Base-by-base conservation (phyloP, 2,329 filamentous ascomycete genomes). In the Colletotrichum spaethianum region DNA sequence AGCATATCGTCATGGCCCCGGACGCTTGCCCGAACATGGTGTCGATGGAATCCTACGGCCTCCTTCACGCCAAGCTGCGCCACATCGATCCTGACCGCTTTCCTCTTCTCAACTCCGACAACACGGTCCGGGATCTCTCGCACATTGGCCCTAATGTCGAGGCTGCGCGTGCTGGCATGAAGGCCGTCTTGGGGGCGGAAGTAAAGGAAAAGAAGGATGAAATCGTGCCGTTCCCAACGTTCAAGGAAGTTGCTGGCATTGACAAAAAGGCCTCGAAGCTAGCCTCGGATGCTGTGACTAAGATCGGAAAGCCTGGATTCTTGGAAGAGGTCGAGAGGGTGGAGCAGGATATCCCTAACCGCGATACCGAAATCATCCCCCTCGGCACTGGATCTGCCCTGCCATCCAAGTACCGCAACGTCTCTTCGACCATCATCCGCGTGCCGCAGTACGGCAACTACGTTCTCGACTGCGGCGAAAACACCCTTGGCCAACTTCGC, bases 381-480 rank as follows among this genome's bases (percentile, higher is more conserved):
- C 88, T 99, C 0, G 96, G 96, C 7, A 99, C 96, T 3, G 96
- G 96, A 11, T 98, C 96, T 3, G 93, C 96, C 0, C 80, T 93
- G 20, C 96, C 96, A 1, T 97, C 94, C 42, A 97, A 97, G 80
- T 96, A 98, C 81, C 93, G 96, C 77, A 99, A 98, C 80, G 96
- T 99, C 26, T 98, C 96, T 14, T 91, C 92, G 2, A 98, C 95
- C 0, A 86, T 99, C 5, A 83, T 99, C 55, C 90, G 93, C 18
- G 92, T 98, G 3, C 96, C 96, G 8, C 93, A 92, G 4, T 89
- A 91, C 76, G 96, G 96, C n/a, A 95, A 90, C 79, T 97, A 98
- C 78, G 86, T 99, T 0, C 89, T 99, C 70, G 96, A 99, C 82
- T 94, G 92, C 76, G 96, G 96, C 70, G 96, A 99, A 82, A 95